Base-by-base conservation (phyloP, 2,329 filamentous ascomycete species). In the Diplocarpon rosae region DNA sequence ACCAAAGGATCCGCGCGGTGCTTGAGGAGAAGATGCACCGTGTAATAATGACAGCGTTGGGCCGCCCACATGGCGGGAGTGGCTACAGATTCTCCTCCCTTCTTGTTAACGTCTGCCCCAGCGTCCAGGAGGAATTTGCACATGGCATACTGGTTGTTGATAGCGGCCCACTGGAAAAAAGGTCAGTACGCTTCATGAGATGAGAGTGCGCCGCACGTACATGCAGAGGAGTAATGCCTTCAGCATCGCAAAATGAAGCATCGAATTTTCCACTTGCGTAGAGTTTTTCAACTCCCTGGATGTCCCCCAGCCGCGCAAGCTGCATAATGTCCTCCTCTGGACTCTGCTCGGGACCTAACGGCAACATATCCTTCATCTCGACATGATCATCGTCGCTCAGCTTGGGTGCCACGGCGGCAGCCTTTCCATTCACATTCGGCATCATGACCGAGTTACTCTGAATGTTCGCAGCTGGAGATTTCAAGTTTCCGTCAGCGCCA, bases 71-170 rank as follows among this genome's bases (percentile, higher is more conserved):
- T 88, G 1, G 94, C 80, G 13, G 92, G 85, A 35, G 92, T 96
- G 13, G 92, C 90, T 34, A 94, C 75, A 9, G 89, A 95, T 61
- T 96, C 90, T 64, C 92, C 92, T 64, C 93, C 92, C 65, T 93
- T 95, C 51, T 80, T 83, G 67, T 98, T 96, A 59, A 96, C 83
- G 61, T 94, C 84, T 60, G 89, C 92, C 15, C 60, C 60, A 39
- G 71, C 70, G 53, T 83, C 85, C 62, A 98, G 76, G 36, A 98
- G 79, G 66, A 93, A 95, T 65, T 92, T 90, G 75, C 90, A 95
- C 71, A 96, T 88, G 54, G 86, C 85, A 68, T 90, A 93, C 63
- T 95, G 92, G 62, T 96, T 96, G 69, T 98, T 98, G 64, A 98
- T 96, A 31, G 93, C 87, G 37, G 92, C 92, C 92, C 92, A 98